Evolutionary conservation across 2,329 filamentous ascomycete genomes (phyloP).

Genomic region (Xylaria sp.): DNA sequence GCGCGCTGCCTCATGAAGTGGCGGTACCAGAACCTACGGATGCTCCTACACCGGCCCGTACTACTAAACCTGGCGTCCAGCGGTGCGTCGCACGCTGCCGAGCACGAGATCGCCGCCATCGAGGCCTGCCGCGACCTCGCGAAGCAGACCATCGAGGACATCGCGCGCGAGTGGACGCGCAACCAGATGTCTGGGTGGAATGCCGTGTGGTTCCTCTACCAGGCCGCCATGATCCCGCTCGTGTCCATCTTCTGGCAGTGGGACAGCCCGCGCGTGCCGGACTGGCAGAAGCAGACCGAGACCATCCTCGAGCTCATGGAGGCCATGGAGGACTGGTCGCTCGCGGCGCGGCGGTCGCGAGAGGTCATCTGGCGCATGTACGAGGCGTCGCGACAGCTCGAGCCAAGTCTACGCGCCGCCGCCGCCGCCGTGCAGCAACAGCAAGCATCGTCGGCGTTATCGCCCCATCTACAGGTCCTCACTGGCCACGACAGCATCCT

Average conservation of each 20-base stretch:
- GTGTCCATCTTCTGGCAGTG: conserved; percentile 78
- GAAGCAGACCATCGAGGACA: conserved; percentile 77
- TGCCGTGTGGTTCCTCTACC: conserved; percentile 84
- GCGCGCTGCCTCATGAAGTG: conserved; percentile 82
- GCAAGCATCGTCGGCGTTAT: conserved; percentile 35
- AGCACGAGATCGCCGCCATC: conserved; percentile 75
- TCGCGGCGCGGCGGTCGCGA: conserved; percentile 70
- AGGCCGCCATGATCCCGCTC: conserved; percentile 82
- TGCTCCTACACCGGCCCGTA: conserved; percentile 79
- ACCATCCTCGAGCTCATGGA: conserved; percentile 70
- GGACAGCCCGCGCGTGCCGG: conserved; percentile 59
- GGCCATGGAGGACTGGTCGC: conserved; percentile 72
- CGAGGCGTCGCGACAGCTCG: conserved; percentile 62
- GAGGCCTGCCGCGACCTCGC: conserved; percentile 76
- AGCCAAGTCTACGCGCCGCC: conserved; percentile 48
- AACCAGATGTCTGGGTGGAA: conserved; percentile 86
- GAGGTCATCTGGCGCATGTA: conserved; percentile 74
- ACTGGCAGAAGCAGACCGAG: conserved; percentile 69
- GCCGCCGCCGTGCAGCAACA: conserved; percentile 47
- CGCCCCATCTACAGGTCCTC: conserved; percentile 46
- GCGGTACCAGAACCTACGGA: conserved; percentile 82
- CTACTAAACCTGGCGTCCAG: conserved; percentile 73
- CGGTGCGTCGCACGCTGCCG: conserved; percentile 60
- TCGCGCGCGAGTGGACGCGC: conserved; percentile 74
- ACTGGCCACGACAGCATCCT: conserved; percentile 51